Base-by-base conservation (phyloP, 2,329 filamentous ascomycete species). In the Cordyceps cicadae region DNA sequence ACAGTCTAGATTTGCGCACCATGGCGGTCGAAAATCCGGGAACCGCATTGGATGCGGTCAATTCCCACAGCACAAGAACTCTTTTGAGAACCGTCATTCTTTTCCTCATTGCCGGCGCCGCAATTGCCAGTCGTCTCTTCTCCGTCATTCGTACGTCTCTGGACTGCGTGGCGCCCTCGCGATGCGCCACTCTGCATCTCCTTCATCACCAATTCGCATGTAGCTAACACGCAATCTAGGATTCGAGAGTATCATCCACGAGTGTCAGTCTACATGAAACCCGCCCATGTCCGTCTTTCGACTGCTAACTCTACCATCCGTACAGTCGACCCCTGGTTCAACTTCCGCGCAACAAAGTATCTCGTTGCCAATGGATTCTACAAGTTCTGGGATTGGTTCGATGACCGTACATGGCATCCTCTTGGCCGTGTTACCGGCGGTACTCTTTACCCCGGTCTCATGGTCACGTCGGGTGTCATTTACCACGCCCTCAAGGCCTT, bases 351-450 rank as follows among this genome's bases (percentile, higher is more conserved):
- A 67, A 97, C 94, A 61, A 97, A 97, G 77, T 97, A 99, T 72
- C 85, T 99, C 60, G 90, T 99, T 60, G 85, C 93, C 72, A 86
- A 99, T 86, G 94, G 94, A 69, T 97, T 99, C 79, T 95, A 96
- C 76, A 92, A 89, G 75, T 99, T 99, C 75, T 99, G 94, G 94
- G 93, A 99, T 75, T 99, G 94, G 94, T 99, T 99, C 72, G 94
- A 99, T 77, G 94, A 99, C 81, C 87, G 94, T 80, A 99, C 94
- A 85, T 99, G 94, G 94, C 93, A 99, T 77, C 94, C 94, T 69
- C 88, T 99, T 64, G 94, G 94, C 69, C 91, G 94, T 79, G 94
- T 99, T 72, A 99, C 94, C 63, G 94, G 94, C 77, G 94, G 94
- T 71, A 99, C 94, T n/a, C 85, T 99, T 64, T 99, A 99, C 75